Conservation (phyloP, 805 yeast species). For the Tetrapisispora pingtungensis region DNA sequence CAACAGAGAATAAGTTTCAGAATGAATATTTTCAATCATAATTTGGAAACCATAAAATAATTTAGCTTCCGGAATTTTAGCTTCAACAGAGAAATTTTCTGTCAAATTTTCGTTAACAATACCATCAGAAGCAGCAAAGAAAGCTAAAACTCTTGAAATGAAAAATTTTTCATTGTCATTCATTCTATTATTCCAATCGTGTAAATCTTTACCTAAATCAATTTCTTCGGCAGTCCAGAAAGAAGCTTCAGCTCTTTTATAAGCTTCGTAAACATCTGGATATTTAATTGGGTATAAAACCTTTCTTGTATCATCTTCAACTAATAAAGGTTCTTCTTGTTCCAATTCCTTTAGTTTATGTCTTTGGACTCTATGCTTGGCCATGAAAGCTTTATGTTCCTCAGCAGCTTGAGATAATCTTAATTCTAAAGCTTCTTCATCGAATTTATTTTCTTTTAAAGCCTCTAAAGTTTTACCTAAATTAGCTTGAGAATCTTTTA, state of each 20-base stretch:
- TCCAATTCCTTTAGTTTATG: constrained; percentile 64
- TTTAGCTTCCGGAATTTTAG: constrained; percentile 94
- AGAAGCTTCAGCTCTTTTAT: constrained; percentile 97
- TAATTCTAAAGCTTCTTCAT: constrained; percentile 13
- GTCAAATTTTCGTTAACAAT: constrained; percentile 95
- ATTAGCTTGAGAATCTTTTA: constrained; percentile 36
- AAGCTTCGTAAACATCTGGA: constrained; percentile 98
- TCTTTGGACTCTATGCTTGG: constrained; percentile 59
- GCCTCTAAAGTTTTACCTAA: constrained; percentile 36
- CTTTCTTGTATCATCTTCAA: constrained; percentile 78
- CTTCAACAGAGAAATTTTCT: constrained; percentile 95
- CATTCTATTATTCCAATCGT: constrained; percentile 86
- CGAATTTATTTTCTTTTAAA: constrained; percentile 27
- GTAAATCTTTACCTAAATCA: constrained; percentile 81
- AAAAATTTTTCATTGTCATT: constrained; percentile 89
- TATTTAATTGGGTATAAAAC: constrained; percentile 94
- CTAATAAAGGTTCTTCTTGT: constrained; percentile 78
- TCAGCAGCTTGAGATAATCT: constrained; percentile 28
- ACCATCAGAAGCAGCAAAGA: constrained; percentile 98
- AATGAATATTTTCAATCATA: constrained; percentile 98
- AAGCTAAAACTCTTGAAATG: constrained; percentile 86
- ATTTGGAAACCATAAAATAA: constrained; percentile 99
- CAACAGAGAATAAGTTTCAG: constrained; percentile 91
- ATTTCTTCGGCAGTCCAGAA: constrained; percentile 99
- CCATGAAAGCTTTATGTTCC: constrained; percentile 47